A percentile compares a stretch with the other conserved stretches of the same genome.
Conservation (phyloP, 768 basidiomycete species). For the Mycena alexandri region DNA sequence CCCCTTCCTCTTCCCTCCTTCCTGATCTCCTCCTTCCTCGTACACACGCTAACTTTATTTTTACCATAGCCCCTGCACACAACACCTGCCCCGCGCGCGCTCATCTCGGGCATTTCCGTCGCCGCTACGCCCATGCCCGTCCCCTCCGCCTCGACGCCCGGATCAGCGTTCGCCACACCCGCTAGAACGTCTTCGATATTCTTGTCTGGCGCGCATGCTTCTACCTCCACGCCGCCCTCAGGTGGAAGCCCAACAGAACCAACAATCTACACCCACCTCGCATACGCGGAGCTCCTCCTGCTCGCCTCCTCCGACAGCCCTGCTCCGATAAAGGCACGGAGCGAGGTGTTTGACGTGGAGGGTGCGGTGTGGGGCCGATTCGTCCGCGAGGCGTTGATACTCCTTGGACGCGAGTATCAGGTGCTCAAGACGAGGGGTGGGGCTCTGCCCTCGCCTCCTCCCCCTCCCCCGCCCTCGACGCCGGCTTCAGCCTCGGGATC, state of each 20-base stretch:
- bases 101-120: conserved; percentile 76
- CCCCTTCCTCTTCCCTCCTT: no score
- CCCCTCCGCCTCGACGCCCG: conserved; percentile 34
- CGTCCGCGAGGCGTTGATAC: conserved; percentile 67
- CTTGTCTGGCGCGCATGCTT: neutral
- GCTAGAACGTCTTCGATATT: neutral
- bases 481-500: conserved; percentile 53
- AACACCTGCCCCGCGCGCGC: conserved; percentile 44
- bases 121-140: conserved; percentile 46
- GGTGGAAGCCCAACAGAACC: conserved; percentile 45
- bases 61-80: conserved; percentile 56
- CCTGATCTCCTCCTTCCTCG: no score
- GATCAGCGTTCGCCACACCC: conserved; percentile 41
- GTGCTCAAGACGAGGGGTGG: conserved; percentile 57
- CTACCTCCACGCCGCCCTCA: conserved; percentile 59
- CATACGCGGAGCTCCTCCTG: conserved; percentile 71
- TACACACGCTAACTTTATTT: no score
- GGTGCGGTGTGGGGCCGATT: conserved; percentile 71
- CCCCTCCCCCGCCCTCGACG: conserved; percentile 5
- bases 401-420: conserved; percentile 79
- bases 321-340: conserved; percentile 46
- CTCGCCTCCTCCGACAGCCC: conserved; percentile 56
- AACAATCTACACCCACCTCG: conserved; percentile 69
- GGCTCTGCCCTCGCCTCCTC: conserved; percentile 56
- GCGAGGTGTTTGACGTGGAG: conserved; percentile 33